Evolutionary conservation across 257 asterid species (phyloP), one percentile per base, ranked within the genome.

Genomic region (Cordia subcordata): DNA sequence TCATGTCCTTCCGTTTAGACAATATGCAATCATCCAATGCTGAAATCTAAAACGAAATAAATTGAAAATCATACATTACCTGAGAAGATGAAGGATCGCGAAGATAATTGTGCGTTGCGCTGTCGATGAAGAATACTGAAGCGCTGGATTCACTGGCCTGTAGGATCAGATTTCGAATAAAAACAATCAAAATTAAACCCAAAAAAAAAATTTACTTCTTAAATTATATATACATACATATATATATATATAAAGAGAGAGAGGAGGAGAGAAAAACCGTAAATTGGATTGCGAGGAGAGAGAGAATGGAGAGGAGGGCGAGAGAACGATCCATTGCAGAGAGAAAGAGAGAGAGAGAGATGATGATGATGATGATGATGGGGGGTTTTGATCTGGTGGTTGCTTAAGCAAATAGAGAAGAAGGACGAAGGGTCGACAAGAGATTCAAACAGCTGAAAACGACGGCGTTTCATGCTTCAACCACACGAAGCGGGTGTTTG

Each of bases 51-150:
- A 15, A 49, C 50, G 49, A 14, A 66, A 44, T 18, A 61, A 27
- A 27, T 6, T 3, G 3, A 6, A 27, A 27, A 58, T 54, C 49
- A 75, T 15, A 11, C 33, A 42, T 18, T 59, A 77, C 83, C 83
- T 70, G 52, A 15, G 68, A 37, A 10, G 66, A 17, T 45, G 82
- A 58, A 39, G 84, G 70, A 32, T 47, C 55, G 54, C 86, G 97
- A 76, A 89, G 76, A 64, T 84, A 86, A 55, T 64, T 65, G 57
- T 74, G 82, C 54, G 81, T 67, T 49, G 86, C 77, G 59, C 85
- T 76, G 12, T 89, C 97, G 35, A 89, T 69, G 57, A 86, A 89
- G 50, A 60, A 67, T 32, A 84, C 94, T 27, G 95, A 70, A 40
- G 84, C 79, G 55, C 83, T 54, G 6, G 49, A 92, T 72, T 58